phyloP scores from a whole-genome alignment of 768 basidiomycete species.

The Naganishia antarctica region DNA sequence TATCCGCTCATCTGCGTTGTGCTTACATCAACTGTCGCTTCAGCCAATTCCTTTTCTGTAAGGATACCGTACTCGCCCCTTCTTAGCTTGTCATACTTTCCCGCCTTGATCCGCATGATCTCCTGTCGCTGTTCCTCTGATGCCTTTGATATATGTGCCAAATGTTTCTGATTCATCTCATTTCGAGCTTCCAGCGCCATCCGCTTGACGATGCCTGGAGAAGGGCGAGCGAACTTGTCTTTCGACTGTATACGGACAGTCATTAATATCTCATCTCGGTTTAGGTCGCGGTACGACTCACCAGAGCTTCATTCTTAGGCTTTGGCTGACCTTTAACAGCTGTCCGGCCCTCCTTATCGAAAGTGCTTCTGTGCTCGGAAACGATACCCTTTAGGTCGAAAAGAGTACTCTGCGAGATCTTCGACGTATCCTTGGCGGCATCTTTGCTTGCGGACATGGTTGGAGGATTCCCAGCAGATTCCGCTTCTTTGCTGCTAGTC shows the following conservation, averaged over 20 bases:
- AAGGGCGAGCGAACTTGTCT: slow-evolving; percentile 45
- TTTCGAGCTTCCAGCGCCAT: slow-evolving; percentile 44
- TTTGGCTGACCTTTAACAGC: slow-evolving; percentile 35
- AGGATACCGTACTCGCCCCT: slow-evolving; percentile 41
- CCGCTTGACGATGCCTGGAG: slow-evolving; percentile 44
- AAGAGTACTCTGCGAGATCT: slow-evolving; percentile 37
- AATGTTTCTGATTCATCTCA: slow-evolving; percentile 35
- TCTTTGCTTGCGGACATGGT: not conserved
- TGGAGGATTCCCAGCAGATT: no score
- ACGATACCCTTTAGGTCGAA: slow-evolving; percentile 45
- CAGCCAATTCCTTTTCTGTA: slow-evolving; percentile 42
- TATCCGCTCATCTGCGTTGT: no score
- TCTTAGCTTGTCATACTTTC: slow-evolving; percentile 41
- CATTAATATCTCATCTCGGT: not conserved
- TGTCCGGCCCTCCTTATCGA: slow-evolving; percentile 42
- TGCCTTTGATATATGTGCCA: slow-evolving; percentile 37
- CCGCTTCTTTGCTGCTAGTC: no score
- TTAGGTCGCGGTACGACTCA: not conserved
- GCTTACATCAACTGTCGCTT: slow-evolving; percentile 45
- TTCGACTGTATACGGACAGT: slow-evolving; percentile 15
- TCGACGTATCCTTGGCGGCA: not conserved
- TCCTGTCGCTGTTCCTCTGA: slow-evolving; percentile 39
- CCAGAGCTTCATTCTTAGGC: slow-evolving; percentile 28
- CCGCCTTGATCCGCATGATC: slow-evolving; percentile 43
- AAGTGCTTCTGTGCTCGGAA: slow-evolving; percentile 43